Percentiles rank a stretch among this genome's conserved stretches.
Conservation (phyloP, 2,329 filamentous ascomycete species). For the Ophioceras dolichostomum region DNA sequence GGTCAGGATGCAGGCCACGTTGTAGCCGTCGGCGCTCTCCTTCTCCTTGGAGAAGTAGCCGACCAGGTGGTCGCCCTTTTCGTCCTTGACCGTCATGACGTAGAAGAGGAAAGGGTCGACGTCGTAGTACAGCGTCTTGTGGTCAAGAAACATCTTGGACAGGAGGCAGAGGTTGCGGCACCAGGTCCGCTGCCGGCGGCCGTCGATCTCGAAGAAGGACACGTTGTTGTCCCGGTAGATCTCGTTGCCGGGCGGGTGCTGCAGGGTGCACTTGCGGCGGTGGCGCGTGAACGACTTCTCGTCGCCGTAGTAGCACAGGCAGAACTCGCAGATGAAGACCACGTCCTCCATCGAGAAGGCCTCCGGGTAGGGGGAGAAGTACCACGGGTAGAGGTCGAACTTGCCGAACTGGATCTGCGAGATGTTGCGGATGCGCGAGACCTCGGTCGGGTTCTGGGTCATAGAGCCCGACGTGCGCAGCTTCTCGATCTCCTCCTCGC, state of each 20-base stretch:
- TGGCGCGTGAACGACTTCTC: constrained; percentile 75
- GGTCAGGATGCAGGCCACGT: constrained; percentile 94
- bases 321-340: constrained; percentile 96
- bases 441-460: constrained; percentile 97
- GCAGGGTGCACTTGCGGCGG: constrained; percentile 76
- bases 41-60: constrained; percentile 99
- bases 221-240: constrained; percentile 93
- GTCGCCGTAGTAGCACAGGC: constrained; percentile 80
- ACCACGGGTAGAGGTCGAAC: constrained; percentile 92
- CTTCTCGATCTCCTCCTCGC: constrained; percentile 93
- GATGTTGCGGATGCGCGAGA: constrained; percentile 90
- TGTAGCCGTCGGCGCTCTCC: constrained; percentile 92
- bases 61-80: constrained; percentile 88
- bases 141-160: constrained; percentile 92
- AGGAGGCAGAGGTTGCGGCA: constrained; percentile 91
- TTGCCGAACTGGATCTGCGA: constrained; percentile 89
- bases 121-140: constrained; percentile 98
- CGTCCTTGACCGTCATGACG: constrained; percentile 84
- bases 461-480: constrained; percentile 89
- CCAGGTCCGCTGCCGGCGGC: constrained; percentile 85
- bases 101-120: constrained; percentile 99
- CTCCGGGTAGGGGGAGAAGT: constrained; percentile 94
- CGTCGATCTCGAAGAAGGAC: constrained; percentile 96
- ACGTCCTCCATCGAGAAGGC: constrained; percentile 78
- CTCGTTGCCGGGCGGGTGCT: constrained; percentile 93